These are phyloP conservation scores for Psidium friedrichsthalianum DNA, from an alignment of 345 rosid species.

Conservation along the genomic window DNA sequence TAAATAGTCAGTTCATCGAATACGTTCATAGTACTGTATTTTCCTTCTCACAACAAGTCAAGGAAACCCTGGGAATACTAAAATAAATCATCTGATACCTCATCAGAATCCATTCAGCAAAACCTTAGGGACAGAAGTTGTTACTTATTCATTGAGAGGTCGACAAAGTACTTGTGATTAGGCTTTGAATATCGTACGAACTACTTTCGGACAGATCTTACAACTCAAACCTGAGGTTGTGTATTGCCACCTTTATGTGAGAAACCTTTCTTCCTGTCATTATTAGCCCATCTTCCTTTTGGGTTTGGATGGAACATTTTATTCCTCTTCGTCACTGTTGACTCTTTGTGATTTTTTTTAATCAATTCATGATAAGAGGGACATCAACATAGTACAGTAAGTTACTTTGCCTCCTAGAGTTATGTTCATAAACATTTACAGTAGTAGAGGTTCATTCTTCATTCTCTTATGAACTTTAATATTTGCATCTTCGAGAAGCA, in stretches of 20 bases:
- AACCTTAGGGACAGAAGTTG: no score
- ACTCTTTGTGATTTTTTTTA: neutral
- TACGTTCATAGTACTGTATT: no score
- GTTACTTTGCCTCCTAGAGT: neutral
- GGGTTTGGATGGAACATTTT: neutral
- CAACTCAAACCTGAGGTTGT: no score
- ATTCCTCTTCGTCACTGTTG: neutral
- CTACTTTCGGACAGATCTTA: no score
- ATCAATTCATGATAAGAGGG: neutral
- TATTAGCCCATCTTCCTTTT: neutral
- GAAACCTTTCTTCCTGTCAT: neutral
- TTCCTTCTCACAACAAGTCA: no score
- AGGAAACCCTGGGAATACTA: no score
- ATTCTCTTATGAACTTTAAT: neutral
- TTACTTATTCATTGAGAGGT: no score
- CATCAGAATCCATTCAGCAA: no score
- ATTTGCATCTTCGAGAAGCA: neutral
- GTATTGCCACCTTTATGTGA: neutral
- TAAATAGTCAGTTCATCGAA: no score
- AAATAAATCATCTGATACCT: no score
- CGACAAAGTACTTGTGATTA: no score
- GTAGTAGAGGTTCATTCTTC: neutral
- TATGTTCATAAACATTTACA: neutral
- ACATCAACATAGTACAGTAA: neutral
- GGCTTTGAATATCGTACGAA: no score